Base-by-base conservation (phyloP, 352 stramenopile species). In the Globisporangium heterothallicum region DNA sequence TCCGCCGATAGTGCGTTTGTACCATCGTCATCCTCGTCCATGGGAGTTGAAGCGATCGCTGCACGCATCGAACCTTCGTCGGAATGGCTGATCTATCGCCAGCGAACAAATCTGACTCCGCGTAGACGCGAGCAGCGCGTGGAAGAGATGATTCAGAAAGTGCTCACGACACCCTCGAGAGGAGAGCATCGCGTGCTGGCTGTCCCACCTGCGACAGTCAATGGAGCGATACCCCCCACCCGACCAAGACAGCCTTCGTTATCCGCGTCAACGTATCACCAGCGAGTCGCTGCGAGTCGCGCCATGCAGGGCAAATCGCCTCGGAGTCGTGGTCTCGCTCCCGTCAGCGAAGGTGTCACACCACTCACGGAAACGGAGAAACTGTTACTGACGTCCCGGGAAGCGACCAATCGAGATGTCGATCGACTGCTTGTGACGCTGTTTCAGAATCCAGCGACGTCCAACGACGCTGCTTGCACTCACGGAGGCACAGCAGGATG, bases 1-100 rank as follows among this genome's bases (percentile, higher is more conserved):
- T 12, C 10, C 24, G n/a, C 36, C 25, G 21, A 6, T 19, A 12
- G 4, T 26, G 3, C 35, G 8, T 10, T 14, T 52, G 2, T n/a
- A n/a, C 18, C 44, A 14, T 24, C 13, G 9, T 30, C 36, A 4
- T 45, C 46, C 4, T 45, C 58, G 6, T 30, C 64, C 13, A 52
- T 49, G 12, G 14, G 50, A 35, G 53, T 54, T 3, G 65, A 68
- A 12, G 66, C 58, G 19, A 63, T 51, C 9, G 24, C 48, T 12
- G 52, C 59, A 10, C 44, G 65, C 3, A 41, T 85, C 14, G 53
- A 51, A 4, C 61, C 64, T 1, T 76, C 76, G 12, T 65, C 66
- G 13, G 70, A 88, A 32, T 88, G 77, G 77, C 56, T 88, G 21
- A 76, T 88, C 46, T 73, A 84, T 43, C 72, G 74, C 16, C 62